phyloP scores from a whole-genome alignment of 257 asterid species.

The Verbena officinalis region DNA sequence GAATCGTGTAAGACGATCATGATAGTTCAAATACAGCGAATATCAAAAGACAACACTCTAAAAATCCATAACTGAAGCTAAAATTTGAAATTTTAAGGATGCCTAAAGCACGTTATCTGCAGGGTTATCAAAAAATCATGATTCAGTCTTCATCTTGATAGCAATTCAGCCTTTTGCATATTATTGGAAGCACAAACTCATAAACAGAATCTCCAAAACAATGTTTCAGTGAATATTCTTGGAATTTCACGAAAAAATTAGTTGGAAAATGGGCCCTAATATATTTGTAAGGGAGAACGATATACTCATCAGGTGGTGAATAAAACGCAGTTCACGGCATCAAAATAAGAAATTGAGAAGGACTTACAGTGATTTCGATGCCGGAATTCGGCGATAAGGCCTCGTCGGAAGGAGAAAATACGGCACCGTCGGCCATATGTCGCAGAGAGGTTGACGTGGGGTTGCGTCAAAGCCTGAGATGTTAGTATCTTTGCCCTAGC shows the following conservation, averaged over 20 bases:
- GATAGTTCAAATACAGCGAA: neutral
- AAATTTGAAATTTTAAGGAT: neutral
- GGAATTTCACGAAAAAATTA: neutral
- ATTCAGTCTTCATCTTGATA: slow-evolving; percentile 8
- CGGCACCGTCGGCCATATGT: slow-evolving; percentile 53
- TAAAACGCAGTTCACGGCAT: slow-evolving; percentile 21
- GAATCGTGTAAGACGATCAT: neutral
- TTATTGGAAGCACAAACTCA: neutral
- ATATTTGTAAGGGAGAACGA: slow-evolving; percentile 25
- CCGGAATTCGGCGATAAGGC: slow-evolving; percentile 44
- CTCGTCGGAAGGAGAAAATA: slow-evolving; percentile 49
- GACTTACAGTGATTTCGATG: slow-evolving; percentile 53
- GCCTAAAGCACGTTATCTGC: slow-evolving; percentile 1
- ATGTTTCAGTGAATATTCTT: neutral
- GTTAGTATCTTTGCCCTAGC: slow-evolving; percentile 40
- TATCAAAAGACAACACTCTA: neutral
- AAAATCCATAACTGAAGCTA: neutral
- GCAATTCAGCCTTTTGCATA: neutral
- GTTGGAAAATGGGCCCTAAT: slow-evolving; percentile 9
- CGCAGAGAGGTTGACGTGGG: slow-evolving; percentile 31
- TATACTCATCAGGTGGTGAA: slow-evolving; percentile 33
- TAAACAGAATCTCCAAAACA: neutral
- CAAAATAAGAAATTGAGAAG: slow-evolving; percentile 1
- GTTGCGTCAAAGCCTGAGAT: slow-evolving; percentile 56
- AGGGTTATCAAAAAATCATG: neutral